A percentile compares a stretch with the other conserved stretches of the same genome.
Evolutionary conservation across 305 asterid species (phyloP).

Genomic region (Solanum hybrid): DNA sequence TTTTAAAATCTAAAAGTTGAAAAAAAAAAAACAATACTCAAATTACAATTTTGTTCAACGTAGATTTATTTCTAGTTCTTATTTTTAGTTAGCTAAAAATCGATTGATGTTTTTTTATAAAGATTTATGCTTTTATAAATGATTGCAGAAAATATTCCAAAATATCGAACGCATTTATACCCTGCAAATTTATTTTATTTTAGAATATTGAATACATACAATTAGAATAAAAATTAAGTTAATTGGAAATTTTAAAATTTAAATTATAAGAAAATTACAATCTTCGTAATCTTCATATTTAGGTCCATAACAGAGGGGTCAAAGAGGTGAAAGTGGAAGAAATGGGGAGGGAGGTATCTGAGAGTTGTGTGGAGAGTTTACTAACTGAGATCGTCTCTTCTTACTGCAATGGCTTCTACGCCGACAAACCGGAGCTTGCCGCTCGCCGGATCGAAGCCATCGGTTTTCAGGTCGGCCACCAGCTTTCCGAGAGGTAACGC

Average conservation of each 20-base stretch:
- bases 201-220: neutral
- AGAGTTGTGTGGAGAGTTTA: constrained; percentile 18
- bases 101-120: neutral
- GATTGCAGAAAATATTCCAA: neutral
- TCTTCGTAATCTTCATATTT: neutral
- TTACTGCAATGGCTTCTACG: constrained; percentile 13
- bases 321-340: neutral
- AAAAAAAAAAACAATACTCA: neutral
- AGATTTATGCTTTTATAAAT: neutral
- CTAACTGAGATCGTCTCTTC: constrained; percentile 14
- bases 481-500: constrained; percentile 13
- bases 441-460: constrained; percentile 18
- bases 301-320: neutral
- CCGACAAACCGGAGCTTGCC: constrained; percentile 13
- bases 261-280: neutral
- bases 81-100: neutral
- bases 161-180: neutral
- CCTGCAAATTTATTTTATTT: neutral
- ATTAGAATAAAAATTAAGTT: neutral
- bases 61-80: neutral
- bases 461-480: constrained; percentile 17
- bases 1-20: neutral
- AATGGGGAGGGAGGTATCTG: constrained; percentile 13
- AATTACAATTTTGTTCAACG: neutral
- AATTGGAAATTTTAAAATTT: neutral